These are phyloP conservation scores for Solanum lignicaule DNA, from an alignment of 257 asterid species.

Conservation along the genomic window DNA sequence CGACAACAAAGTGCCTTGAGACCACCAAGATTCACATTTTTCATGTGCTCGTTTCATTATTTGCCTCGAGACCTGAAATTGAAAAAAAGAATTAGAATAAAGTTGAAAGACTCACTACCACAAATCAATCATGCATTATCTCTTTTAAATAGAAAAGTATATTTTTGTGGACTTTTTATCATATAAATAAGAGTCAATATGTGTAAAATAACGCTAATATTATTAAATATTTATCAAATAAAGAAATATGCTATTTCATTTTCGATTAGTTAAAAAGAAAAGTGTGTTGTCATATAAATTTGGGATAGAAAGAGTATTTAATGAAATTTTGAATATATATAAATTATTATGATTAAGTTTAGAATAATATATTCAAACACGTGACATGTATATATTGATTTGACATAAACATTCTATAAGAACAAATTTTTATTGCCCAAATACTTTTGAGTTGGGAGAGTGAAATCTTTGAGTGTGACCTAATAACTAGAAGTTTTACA, in stretches of 20 bases:
- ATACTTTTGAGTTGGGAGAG: background rate
- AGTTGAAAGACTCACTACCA: background rate
- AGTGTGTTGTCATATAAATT: too few species aligned
- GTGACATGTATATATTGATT: background rate
- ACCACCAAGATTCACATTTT: background rate
- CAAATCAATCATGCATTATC: background rate
- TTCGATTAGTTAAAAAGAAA: too few species aligned
- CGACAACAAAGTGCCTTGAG: background rate
- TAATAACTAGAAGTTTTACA: too few species aligned
- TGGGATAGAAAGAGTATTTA: background rate
- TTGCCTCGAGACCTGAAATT: background rate
- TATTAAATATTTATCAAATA: too few species aligned
- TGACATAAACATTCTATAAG: too few species aligned
- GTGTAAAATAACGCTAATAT: background rate
- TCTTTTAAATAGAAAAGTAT: too few species aligned
- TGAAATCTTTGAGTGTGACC: too few species aligned
- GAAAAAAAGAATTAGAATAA: background rate
- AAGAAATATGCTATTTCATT: too few species aligned
- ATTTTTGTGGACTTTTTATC: too few species aligned
- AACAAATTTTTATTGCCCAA: background rate
- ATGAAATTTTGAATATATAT: background rate
- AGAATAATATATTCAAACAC: background rate
- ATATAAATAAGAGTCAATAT: background rate
- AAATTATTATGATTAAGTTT: background rate
- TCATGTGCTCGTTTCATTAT: background rate